Evolutionary conservation across 1,284 basidiomycete species (phyloP).

Genomic region (Papiliotrema nemorosa): DNA sequence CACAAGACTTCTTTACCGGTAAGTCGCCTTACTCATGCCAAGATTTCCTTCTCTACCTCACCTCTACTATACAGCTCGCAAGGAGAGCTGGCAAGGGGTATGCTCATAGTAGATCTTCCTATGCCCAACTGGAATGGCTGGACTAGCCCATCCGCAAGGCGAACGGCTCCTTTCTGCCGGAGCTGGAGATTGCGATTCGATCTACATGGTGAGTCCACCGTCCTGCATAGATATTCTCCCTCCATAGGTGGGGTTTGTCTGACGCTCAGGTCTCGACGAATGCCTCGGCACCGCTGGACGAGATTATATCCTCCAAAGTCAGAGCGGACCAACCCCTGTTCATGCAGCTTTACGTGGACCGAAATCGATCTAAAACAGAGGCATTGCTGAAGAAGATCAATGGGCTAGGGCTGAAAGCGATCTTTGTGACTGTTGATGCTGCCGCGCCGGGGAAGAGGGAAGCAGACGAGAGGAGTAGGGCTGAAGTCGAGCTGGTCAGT

Average conservation of each 20-base stretch:
- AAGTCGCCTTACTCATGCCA: slow-evolving; percentile 1
- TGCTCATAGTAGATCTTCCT: slow-evolving; percentile 40
- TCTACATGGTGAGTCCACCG: slow-evolving; percentile 46
- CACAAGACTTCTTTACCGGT: slow-evolving; percentile 38
- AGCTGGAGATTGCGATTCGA: slow-evolving; percentile 41
- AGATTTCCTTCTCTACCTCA: no score
- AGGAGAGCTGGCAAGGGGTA: no score
- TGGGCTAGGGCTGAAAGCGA: slow-evolving; percentile 40
- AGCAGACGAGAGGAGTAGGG: slow-evolving; percentile 47
- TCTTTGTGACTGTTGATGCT: slow-evolving; percentile 50
- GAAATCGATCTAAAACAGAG: slow-evolving; percentile 44
- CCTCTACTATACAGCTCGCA: no score
- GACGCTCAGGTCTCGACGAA: slow-evolving; percentile 44
- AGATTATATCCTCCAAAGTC: slow-evolving; percentile 35
- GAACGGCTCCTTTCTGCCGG: slow-evolving; percentile 42
- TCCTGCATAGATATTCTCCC: background rate
- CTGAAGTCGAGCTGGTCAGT: slow-evolving; percentile 41
- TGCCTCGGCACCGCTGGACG: slow-evolving; percentile 43
- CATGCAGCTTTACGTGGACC: slow-evolving; percentile 51
- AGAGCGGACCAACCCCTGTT: slow-evolving; percentile 40
- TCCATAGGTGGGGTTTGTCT: background rate
- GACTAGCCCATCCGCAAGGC: slow-evolving; percentile 44
- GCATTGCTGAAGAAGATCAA: slow-evolving; percentile 40
- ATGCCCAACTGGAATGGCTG: slow-evolving; percentile 49
- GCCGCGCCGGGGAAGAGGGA: slow-evolving; percentile 49